Percentiles rank a stretch among this genome's conserved stretches.
Evolutionary conservation across 2,329 filamentous ascomycete genomes (phyloP).

Genomic region (Talaromyces sp.): DNA sequence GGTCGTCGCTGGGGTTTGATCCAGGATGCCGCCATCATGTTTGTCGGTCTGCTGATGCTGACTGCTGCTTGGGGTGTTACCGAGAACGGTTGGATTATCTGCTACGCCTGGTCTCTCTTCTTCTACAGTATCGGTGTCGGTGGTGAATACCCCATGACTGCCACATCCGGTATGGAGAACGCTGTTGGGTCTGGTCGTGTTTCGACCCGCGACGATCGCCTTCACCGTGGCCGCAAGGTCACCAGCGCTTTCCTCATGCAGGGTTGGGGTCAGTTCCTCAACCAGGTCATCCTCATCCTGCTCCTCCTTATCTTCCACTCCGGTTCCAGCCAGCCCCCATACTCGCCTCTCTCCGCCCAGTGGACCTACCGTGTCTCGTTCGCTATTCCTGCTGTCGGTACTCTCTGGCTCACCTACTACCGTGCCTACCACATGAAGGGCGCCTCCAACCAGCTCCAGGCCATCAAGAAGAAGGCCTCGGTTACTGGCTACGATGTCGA

Average conservation of each 20-base stretch:
- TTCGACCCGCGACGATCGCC: slow-evolving; percentile 85
- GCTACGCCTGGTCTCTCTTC: slow-evolving; percentile 92
- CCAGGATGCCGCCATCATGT: slow-evolving; percentile 93
- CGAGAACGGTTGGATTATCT: slow-evolving; percentile 92
- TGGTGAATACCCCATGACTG: slow-evolving; percentile 95
- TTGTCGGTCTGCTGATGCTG: slow-evolving; percentile 85
- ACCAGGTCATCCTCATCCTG: slow-evolving; percentile 85
- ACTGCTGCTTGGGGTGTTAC: slow-evolving; percentile 84
- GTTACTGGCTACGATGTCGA: slow-evolving; percentile 91
- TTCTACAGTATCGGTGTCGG: slow-evolving; percentile 71
- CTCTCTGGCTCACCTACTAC: slow-evolving; percentile 93
- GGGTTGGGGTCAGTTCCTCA: slow-evolving; percentile 94
- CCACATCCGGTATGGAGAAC: slow-evolving; percentile 91
- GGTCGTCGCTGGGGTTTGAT: slow-evolving; percentile 94
- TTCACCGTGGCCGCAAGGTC: slow-evolving; percentile 93
- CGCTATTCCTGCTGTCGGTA: slow-evolving; percentile 83
- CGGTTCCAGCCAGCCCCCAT: slow-evolving; percentile 69
- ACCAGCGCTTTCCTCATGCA: slow-evolving; percentile 97
- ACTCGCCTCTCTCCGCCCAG: slow-evolving; percentile 71
- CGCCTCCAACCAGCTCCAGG: slow-evolving; percentile 74
- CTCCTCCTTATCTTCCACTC: slow-evolving; percentile 85
- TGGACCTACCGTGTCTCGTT: slow-evolving; percentile 92
- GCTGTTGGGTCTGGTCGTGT: slow-evolving; percentile 79
- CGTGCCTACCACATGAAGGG: slow-evolving; percentile 91
- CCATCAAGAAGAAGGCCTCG: slow-evolving; percentile 77